Base-by-base conservation (phyloP, 2,329 filamentous ascomycete genomes). In the Sporothrix phasma region DNA sequence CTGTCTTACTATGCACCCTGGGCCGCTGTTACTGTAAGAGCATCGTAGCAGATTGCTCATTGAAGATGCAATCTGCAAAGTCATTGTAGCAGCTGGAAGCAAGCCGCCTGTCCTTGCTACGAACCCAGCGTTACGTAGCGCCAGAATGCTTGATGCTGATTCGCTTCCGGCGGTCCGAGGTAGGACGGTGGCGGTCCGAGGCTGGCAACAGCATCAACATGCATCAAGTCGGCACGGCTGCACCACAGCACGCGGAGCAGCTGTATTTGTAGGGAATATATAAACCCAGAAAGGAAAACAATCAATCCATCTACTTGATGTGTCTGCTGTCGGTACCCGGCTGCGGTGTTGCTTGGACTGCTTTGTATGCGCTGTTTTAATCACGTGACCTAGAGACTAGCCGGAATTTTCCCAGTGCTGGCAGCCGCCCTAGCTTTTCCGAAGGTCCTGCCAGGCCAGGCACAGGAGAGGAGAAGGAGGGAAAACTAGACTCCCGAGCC, bases 401-500 rank as follows among this genome's bases (percentile, higher is more conserved):
- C 47, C 46, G 54, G 62, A 19, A 61, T 22, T 51, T 61, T 61
- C n/a, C n/a, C 29, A 43, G 29, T 61, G 19, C 11, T 29, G 49
- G 58, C 49, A 47, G 59, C 41, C 64, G 65, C 63, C 67, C 67
- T 69, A 69, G 67, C 67, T 69, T 69, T 69, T 68, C 67, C 67
- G 67, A 69, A 66, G 31, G 51, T 24, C 49, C 61, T 61, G 37
- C 49, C 60, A 22, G 49, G 31, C 58, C 63, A 61, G 49, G 39
- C 60, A 64, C 59, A 67, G 65, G 62, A 49, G 62, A 22, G 26
- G 17, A 53, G 45, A 37, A 34, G 54, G 54, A 34, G 37, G 54
- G 61, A 66, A 66, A 66, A 61, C 53, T 31, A 37, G 49, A 56
- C 29, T 46, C 34, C 62, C 39, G 62, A 56, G 43, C 45, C 43